Base-by-base conservation (phyloP, 306 rosid genomes). In the Mucuna pruriens region DNA sequence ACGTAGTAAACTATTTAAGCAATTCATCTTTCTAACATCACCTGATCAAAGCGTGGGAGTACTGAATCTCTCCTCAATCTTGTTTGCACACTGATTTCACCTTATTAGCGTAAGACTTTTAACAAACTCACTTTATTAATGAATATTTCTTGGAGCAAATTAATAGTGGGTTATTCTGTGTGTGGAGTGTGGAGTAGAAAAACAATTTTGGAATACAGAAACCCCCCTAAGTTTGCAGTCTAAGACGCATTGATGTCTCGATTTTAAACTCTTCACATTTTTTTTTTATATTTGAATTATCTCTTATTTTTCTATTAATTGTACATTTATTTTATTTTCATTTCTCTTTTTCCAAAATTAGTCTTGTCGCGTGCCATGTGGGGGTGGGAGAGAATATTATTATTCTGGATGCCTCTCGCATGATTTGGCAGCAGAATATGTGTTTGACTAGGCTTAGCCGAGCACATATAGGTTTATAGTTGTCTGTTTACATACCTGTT, bases 81-180 rank as follows among this genome's bases (percentile, higher is more conserved):
- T 36, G 25, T 23, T 20, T 70, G 75, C 25, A 70, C 75, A 34
- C 60, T 33, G 42, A 46, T 70, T 45, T 26, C 42, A 70, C 58
- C 16, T 25, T 46, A 70, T 25, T 70, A 22, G 60, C 60, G 16
- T 20, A 45, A 8, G 17, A 16, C 10, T 46, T 13, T 46, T 15
- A 46, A 46, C n/a, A 4, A 15, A 46, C 19, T 46, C 6, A 46
- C 17, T 46, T 46, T 13, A 46, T 13, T 45, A 45, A 45, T 13
- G 6, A 45, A 12, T 45, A 45, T 45, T 45, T 45, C n/a, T 13
- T 45, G 23, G 12, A 49, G 55, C 19, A 49, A n/a, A 49, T 49
- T 16, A 49, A 48, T 71, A n/a, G 61, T 71, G 61, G 61, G 60
- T 71, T 71, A 20, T 48, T 71, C n/a, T 69, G 39, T 13, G 58